Evolutionary conservation across 805 yeast genomes (phyloP).

Genomic region (Kodamaea fukazawae): DNA sequence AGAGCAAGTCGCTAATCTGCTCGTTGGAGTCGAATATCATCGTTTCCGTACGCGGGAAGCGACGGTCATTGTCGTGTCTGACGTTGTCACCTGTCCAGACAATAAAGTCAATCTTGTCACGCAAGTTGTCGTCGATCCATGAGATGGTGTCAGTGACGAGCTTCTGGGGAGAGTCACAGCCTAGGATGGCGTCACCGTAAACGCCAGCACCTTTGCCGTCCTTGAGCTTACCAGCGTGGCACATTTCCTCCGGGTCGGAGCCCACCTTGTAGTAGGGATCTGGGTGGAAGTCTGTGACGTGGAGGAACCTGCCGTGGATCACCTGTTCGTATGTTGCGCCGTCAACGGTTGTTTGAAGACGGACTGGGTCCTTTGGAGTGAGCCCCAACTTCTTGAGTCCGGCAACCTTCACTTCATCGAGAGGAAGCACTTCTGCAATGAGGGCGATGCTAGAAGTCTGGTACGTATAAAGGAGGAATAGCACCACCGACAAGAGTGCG

Average conservation of each 20-base stretch:
- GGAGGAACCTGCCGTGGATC: conserved; percentile 77
- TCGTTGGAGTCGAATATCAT: conserved; percentile 71
- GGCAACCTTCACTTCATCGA: conserved; percentile 3
- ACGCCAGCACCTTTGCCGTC: conserved; percentile 44
- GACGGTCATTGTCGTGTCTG: conserved; percentile 79
- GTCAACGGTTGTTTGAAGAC: conserved; percentile 20
- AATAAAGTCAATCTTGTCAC: conserved; percentile 78
- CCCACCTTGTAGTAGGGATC: conserved; percentile 64
- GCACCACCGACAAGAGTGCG: conserved; percentile 1
- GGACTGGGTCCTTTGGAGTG: conserved; percentile 31
- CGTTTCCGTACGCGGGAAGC: conserved; percentile 67
- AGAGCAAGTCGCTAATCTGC: conserved; percentile 51
- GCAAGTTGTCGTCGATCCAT: conserved; percentile 64
- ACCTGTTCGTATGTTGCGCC: conserved; percentile 19
- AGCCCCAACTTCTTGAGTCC: conserved; percentile 25
- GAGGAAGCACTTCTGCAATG: conserved; percentile 1
- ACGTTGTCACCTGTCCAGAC: conserved; percentile 92
- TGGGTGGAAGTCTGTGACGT: conserved; percentile 84
- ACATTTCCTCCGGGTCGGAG: conserved; percentile 41
- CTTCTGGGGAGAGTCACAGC: conserved; percentile 73
- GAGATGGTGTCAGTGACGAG: conserved; percentile 60
- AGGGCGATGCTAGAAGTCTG: neutral
- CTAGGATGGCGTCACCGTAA: conserved; percentile 71
- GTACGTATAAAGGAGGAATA: neutral
- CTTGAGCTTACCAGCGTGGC: conserved; percentile 56